Evolutionary conservation across 2,329 filamentous ascomycete genomes (phyloP).

Genomic region (Cladosporium sp.): DNA sequence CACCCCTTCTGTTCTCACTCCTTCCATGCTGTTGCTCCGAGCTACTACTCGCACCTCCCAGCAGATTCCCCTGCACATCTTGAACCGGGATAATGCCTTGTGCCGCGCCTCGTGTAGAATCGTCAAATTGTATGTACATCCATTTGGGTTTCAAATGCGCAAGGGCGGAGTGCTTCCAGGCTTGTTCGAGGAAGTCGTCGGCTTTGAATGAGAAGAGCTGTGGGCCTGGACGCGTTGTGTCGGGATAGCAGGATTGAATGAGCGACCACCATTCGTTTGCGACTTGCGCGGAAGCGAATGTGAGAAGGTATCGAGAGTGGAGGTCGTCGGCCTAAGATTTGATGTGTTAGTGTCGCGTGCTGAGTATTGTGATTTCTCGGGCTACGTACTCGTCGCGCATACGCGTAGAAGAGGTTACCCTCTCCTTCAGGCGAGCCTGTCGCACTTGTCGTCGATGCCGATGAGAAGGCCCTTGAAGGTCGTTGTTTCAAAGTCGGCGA

Average conservation of each 20-base stretch:
- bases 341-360: background rate
- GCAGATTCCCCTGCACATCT: constrained; percentile 24
- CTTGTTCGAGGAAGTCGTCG: constrained; percentile 24
- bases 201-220: constrained; percentile 31
- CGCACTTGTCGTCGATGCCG: constrained; percentile 3
- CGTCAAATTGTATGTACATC: constrained; percentile 25
- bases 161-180: constrained; percentile 27
- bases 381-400: constrained; percentile 22
- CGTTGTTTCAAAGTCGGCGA: background rate
- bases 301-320: constrained; percentile 30
- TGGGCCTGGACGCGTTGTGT: constrained; percentile 25
- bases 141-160: constrained; percentile 29
- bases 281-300: constrained; percentile 27
- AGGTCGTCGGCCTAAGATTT: constrained; percentile 20
- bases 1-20: constrained; percentile 16
- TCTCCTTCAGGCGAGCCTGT: constrained; percentile 8
- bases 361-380: background rate
- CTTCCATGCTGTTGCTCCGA: constrained; percentile 12
- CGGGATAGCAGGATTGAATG: constrained; percentile 28
- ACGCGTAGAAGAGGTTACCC: constrained; percentile 27
- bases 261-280: constrained; percentile 32
- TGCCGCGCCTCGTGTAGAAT: constrained; percentile 21
- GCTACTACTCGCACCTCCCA: constrained; percentile 19
- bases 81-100: constrained; percentile 28
- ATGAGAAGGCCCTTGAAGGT: constrained; percentile 2